Evolutionary conservation across 2,329 filamentous ascomycete species (phyloP).

Genomic region (Paraphoma chrysanthemicola): DNA sequence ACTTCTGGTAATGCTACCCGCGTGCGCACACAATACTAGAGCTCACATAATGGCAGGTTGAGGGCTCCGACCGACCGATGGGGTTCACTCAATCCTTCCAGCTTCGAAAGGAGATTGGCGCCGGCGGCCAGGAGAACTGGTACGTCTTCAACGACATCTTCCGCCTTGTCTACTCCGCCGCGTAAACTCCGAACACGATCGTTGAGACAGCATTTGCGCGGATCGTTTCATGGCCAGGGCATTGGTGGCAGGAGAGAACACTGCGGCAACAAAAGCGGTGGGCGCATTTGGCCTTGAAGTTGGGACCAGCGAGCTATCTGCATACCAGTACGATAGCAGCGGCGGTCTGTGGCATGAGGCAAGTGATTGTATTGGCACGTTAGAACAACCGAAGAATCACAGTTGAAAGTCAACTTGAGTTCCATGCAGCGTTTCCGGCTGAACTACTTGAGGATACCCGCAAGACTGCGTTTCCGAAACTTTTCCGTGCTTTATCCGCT

Average conservation of each 20-base stretch:
- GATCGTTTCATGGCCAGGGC: conserved; percentile 15
- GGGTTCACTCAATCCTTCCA: conserved; percentile 92
- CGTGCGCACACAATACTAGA: background rate
- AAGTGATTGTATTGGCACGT: background rate
- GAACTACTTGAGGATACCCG: background rate
- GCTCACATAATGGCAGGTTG: conserved; percentile 65
- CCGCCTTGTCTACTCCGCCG: conserved; percentile 76
- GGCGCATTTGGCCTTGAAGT: background rate
- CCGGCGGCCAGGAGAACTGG: conserved; percentile 62
- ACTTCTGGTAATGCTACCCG: conserved; percentile 67
- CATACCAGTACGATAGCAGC: background rate
- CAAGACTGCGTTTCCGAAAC: conserved; percentile 8
- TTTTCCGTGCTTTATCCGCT: conserved; percentile 21
- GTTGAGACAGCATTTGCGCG: conserved; percentile 11
- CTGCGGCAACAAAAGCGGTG: conserved; percentile 5
- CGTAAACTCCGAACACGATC: conserved; percentile 26
- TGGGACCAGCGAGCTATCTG: background rate
- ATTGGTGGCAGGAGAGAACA: conserved; percentile 17
- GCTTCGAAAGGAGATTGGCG: conserved; percentile 69
- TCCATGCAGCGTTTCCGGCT: background rate
- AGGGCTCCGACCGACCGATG: conserved; percentile 86
- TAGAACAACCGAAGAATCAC: conserved; percentile 1
- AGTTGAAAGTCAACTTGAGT: background rate
- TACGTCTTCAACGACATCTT: conserved; percentile 96
- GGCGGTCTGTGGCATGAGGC: background rate